Base-by-base conservation (phyloP, 2,329 filamentous ascomycete species). In the Chrysoporthe austroafricana region DNA sequence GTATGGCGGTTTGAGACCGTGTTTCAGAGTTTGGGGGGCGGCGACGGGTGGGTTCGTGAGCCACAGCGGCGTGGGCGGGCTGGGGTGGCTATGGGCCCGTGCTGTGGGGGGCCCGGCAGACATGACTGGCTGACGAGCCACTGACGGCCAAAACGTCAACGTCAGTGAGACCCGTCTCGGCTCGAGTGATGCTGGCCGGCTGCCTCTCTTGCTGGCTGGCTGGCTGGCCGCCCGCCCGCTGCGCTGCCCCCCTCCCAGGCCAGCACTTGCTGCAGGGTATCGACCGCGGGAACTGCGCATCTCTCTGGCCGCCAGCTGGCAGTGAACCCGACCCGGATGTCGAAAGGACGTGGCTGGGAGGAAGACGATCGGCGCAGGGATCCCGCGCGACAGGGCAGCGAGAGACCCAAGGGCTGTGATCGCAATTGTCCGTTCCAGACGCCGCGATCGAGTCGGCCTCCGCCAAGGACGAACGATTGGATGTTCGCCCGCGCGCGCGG, bases 1-100 rank as follows among this genome's bases (percentile, higher is more conserved):
- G 11, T 57, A 57, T 57, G 54, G 54, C 32, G 32, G 54, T 57
- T 57, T 57, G 54, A 57, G 54, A 57, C 54, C 32, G 18, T 57
- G 54, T 57, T 57, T 57, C 54, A 57, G 54, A 57, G 11, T 57
- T 54, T 50, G n/a, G 7, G 48, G 48, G 48, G 48, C n/a, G 48
- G 14, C 18, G 46, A 7, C 18, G 48, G n/a, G 14, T n/a, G 8
- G 9, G 48, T 26, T 54, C 50, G 21, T 54, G 50, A 54, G 50
- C 50, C 48, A 52, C 21, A 11, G 48, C 48, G 21, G 48, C 48
- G n/a, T 50, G 46, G 44, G 46, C 16, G 50, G 34, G 8, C 50
- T 13, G 18, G 54, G 18, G 16, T 57, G 3, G 14, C 18, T 5
- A 4, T 57, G 54, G 26, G 54, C n/a, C 34, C 32, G 54, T 57